Evolutionary conservation across 75 land plant genomes (phyloP).

Genomic region (Pinus tabuliformis): DNA sequence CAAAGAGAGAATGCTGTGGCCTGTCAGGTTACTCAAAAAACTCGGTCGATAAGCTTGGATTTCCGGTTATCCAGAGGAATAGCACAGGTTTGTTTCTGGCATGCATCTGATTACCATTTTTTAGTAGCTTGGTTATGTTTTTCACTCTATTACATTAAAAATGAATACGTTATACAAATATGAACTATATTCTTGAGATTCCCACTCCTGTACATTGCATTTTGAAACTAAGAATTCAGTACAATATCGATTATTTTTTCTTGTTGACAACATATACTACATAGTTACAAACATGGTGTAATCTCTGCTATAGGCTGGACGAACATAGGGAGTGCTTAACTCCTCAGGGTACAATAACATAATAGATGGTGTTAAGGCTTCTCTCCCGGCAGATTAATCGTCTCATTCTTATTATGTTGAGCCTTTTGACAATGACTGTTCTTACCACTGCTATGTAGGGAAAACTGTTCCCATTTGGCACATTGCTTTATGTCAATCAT

Average conservation of each 20-base stretch:
- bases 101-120: background rate
- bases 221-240: background rate
- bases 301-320: background rate
- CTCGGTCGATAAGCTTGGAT: conserved; percentile 68
- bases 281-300: background rate
- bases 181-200: background rate
- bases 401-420: background rate
- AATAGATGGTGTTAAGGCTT: background rate
- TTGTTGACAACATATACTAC: background rate
- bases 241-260: background rate
- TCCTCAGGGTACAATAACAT: background rate
- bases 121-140: background rate
- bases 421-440: background rate
- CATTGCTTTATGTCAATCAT: background rate
- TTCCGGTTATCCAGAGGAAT: conserved; percentile 75
- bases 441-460: background rate
- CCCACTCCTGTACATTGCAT: background rate
- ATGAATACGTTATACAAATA: background rate
- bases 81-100: conserved; percentile 39
- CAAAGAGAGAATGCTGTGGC: background rate
- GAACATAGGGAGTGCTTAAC: background rate
- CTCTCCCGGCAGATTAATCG: background rate
- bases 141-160: background rate
- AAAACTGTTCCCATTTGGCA: background rate
- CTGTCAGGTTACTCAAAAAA: conserved; percentile 29